Conservation (phyloP, 2,329 filamentous ascomycete species). For the Colletotrichum sp. region DNA sequence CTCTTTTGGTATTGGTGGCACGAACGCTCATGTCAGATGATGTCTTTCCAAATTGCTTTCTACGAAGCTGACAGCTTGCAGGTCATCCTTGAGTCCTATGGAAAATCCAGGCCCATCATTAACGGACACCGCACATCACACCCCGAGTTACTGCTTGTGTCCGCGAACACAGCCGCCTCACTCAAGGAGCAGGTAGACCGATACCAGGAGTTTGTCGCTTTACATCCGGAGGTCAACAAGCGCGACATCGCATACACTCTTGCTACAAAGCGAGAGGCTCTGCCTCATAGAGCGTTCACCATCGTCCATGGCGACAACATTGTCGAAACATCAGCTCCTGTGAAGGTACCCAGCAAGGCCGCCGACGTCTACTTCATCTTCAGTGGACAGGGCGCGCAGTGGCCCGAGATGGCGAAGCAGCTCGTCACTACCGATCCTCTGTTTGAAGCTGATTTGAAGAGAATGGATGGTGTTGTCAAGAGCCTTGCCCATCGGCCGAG, state of each 20-base stretch:
- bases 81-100: background rate
- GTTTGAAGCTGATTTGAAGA: slow-evolving; percentile 8
- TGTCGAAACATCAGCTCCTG: slow-evolving; percentile 17
- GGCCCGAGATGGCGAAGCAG: slow-evolving; percentile 20
- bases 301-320: background rate
- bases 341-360: slow-evolving; percentile 34
- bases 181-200: slow-evolving; percentile 29
- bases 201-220: background rate
- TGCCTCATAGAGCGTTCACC: slow-evolving; percentile 26
- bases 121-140: background rate
- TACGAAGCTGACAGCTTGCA: background rate
- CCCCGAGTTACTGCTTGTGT: slow-evolving; percentile 17
- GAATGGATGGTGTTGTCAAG: slow-evolving; percentile 12
- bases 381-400: slow-evolving; percentile 31
- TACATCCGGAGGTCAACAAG: background rate
- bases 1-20: slow-evolving; percentile 37
- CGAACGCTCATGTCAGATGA: slow-evolving; percentile 34
- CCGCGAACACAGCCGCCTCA: slow-evolving; percentile 22
- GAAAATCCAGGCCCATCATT: background rate
- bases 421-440: background rate
- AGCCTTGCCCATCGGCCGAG: background rate
- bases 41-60: background rate
- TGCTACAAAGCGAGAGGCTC: slow-evolving; percentile 28
- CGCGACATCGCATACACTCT: slow-evolving; percentile 32
- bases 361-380: slow-evolving; percentile 23